These are phyloP conservation scores for Colletotrichum cordylinicola DNA, from an alignment of 2,329 filamentous ascomycete species.

Conservation along the genomic window DNA sequence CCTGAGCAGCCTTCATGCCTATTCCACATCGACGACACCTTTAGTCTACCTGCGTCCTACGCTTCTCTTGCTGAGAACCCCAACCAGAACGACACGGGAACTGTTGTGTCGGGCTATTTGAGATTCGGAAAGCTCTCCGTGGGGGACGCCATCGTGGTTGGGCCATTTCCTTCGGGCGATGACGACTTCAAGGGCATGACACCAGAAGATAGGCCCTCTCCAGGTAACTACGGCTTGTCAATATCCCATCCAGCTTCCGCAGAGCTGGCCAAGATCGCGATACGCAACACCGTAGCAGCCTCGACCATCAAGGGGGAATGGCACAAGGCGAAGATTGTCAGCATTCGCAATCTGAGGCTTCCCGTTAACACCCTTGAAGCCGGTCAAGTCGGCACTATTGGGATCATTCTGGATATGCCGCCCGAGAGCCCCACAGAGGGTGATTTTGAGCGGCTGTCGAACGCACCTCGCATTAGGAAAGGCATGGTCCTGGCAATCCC, in stretches of 20 bases:
- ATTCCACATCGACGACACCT: slow-evolving; percentile 92
- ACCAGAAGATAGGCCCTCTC: slow-evolving; percentile 53
- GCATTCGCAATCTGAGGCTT: slow-evolving; percentile 85
- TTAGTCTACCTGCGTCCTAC: slow-evolving; percentile 73
- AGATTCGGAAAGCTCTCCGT: slow-evolving; percentile 80
- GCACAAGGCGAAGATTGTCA: slow-evolving; percentile 81
- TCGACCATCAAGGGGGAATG: slow-evolving; percentile 70
- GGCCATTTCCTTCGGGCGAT: slow-evolving; percentile 73
- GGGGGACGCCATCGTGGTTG: slow-evolving; percentile 79
- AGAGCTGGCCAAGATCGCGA: slow-evolving; percentile 58
- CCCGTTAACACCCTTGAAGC: slow-evolving; percentile 78
- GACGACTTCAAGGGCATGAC: slow-evolving; percentile 46
- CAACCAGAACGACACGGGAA: slow-evolving; percentile 55
- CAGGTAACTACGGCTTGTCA: slow-evolving; percentile 54
- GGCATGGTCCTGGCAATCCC: slow-evolving; percentile 82
- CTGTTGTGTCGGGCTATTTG: slow-evolving; percentile 85
- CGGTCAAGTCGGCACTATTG: slow-evolving; percentile 90
- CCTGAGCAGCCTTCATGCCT: slow-evolving; percentile 68
- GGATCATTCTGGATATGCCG: slow-evolving; percentile 66
- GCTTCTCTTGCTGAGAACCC: slow-evolving; percentile 45
- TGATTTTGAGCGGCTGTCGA: slow-evolving; percentile 31
- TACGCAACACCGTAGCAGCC: slow-evolving; percentile 57
- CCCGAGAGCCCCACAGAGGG: slow-evolving; percentile 36
- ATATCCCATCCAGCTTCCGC: slow-evolving; percentile 59
- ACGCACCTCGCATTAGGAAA: slow-evolving; percentile 63